phyloP scores from a whole-genome alignment of 2,329 filamentous ascomycete species.

The Chrysoporthe austroafricana region DNA sequence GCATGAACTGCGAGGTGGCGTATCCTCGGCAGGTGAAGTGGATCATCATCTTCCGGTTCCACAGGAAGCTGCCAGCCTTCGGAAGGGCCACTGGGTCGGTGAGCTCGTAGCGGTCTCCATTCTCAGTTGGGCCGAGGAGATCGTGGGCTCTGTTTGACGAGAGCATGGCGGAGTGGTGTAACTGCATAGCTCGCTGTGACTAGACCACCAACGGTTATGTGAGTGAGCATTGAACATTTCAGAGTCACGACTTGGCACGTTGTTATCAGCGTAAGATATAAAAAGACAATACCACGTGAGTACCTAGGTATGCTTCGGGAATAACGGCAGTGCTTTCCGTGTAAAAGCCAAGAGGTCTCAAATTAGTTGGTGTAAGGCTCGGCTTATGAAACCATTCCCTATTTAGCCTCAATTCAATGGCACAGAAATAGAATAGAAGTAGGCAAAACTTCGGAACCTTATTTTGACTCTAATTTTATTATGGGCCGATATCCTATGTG shows the following conservation, averaged over 20 bases:
- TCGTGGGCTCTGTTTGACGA: background rate
- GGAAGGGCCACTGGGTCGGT: conserved; percentile 59
- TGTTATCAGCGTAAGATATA: background rate
- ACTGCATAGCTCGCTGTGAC: background rate
- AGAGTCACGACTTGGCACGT: background rate
- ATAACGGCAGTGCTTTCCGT: conserved; percentile 24
- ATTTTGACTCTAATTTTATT: background rate
- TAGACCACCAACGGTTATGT: background rate
- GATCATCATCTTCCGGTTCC: conserved; percentile 66
- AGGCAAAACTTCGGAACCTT: conserved; percentile 23
- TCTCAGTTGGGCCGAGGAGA: conserved; percentile 42
- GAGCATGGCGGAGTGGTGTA: conserved; percentile 9
- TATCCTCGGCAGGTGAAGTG: conserved; percentile 63
- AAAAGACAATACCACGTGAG: background rate
- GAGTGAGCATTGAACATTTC: background rate
- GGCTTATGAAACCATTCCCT: conserved; percentile 9
- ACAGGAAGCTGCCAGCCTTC: conserved; percentile 59
- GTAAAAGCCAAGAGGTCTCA: conserved; percentile 11
- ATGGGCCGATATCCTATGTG: background rate
- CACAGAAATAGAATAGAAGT: background rate
- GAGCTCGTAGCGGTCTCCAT: conserved; percentile 60
- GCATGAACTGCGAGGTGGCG: conserved; percentile 62
- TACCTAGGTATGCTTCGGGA: background rate
- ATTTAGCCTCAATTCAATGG: conserved; percentile 25
- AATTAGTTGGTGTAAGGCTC: background rate